phyloP scores from a whole-genome alignment of 192 early-diverging fungal genomes.

The Phlyctochytrium planicorne region DNA sequence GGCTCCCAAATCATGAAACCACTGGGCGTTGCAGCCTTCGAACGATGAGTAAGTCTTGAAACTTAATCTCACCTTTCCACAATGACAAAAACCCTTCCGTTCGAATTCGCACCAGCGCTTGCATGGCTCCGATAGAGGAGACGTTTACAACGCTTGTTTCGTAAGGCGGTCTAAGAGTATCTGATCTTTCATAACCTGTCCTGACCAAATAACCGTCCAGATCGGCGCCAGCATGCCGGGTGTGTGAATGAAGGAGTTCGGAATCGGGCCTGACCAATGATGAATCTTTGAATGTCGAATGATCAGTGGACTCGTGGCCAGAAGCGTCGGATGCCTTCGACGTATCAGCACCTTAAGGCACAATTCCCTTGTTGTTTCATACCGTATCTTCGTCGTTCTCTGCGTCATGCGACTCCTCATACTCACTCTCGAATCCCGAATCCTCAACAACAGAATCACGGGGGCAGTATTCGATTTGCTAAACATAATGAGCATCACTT shows the following conservation, averaged over 20 bases:
- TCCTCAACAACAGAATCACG: too few relatives aligned
- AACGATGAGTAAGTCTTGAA: not conserved
- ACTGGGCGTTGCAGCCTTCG: slow-evolving; percentile 68
- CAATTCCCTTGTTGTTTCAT: too few relatives aligned
- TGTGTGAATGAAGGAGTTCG: too few relatives aligned
- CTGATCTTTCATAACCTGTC: slow-evolving; percentile 25
- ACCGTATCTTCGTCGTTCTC: too few relatives aligned
- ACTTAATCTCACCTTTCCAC: slow-evolving; percentile 49
- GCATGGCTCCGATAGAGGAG: slow-evolving; percentile 28
- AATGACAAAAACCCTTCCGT: slow-evolving; percentile 47
- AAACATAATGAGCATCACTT: not conserved
- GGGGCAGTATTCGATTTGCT: slow-evolving; percentile 8
- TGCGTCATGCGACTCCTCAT: too few relatives aligned
- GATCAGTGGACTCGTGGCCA: too few relatives aligned
- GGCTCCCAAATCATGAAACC: slow-evolving; percentile 73
- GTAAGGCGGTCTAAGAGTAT: slow-evolving; percentile 49
- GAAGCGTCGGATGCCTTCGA: too few relatives aligned
- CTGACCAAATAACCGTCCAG: slow-evolving; percentile 44
- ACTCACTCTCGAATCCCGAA: too few relatives aligned
- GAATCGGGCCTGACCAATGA: too few relatives aligned
- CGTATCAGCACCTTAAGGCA: too few relatives aligned
- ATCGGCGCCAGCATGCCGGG: slow-evolving; percentile 34
- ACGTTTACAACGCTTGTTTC: slow-evolving; percentile 44
- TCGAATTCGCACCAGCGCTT: slow-evolving; percentile 19
- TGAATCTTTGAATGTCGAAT: too few relatives aligned